Evolutionary conservation across 805 yeast species (phyloP), one percentile per base, ranked within the genome.

Genomic region (Phaffomyces thermotolerans): DNA sequence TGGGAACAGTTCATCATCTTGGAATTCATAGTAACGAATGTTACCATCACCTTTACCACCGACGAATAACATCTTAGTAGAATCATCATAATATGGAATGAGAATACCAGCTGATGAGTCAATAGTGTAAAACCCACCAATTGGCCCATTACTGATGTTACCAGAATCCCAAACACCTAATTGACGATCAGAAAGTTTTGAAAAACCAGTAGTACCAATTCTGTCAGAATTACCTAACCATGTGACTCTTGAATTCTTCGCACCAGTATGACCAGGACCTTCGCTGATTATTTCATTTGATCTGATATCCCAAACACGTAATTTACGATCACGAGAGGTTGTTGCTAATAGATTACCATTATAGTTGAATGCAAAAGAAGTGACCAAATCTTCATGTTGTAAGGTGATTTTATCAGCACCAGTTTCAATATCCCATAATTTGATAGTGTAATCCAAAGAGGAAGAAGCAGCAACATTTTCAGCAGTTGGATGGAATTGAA

Each of bases 21-120:
- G 88, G 63, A 76, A 88, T 69, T 93, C 99, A 60, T 71, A 93
- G 67, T 91, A 91, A 58, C 96, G 85, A 57, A 93, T 87, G 63
- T 91, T 93, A 56, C 98, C 98, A 64, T 93, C 99, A 63, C 97
- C 97, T 65, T 93, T 91, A 54, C 99, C 99, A 29, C 95, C 98
- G 48, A 93, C 69, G 59, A 84, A 93, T 47, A 93, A 71, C 46
- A 90, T 78, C 44, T 81, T 78, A 37, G 85, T 89, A 31, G 84
- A 75, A 24, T 78, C 84, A 60, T 93, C 99, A 60, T 68, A 93
- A 56, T 84, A 77, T 25, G 99, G 99, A 76, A 93, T 84, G 63
- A 90, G 69, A 35, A 93, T 85, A 55, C 99, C 99, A 3, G 97
- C 84, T 5, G 95, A 83, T 22, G 95, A 77, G 60, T 95, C 99